Conservation (phyloP, 495 filamentous ascomycete genomes). For the Penicillium chermesinum region DNA sequence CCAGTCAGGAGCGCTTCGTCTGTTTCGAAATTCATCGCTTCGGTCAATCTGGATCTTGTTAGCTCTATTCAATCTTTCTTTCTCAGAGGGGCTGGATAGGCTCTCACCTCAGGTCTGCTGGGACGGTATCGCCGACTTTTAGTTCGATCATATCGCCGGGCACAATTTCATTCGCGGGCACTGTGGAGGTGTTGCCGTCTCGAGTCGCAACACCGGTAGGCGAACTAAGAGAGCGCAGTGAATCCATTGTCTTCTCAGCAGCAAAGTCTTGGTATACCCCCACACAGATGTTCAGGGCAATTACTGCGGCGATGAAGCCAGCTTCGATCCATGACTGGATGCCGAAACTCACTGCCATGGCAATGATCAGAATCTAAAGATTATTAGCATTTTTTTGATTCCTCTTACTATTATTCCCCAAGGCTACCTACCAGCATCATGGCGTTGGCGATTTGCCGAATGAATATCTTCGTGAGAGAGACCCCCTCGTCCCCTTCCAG, state of each 20-base stretch:
- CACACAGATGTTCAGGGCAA: conserved; percentile 61
- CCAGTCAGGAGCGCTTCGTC: conserved; percentile 73
- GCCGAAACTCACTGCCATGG: conserved; percentile 66
- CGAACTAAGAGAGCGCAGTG: conserved; percentile 56
- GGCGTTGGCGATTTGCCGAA: conserved; percentile 61
- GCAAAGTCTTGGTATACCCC: conserved; percentile 68
- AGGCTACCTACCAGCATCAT: conserved; percentile 57
- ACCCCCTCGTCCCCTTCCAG: conserved; percentile 56
- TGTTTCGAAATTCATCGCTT: conserved; percentile 66
- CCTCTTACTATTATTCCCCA: not conserved
- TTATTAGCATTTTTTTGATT: conserved; percentile 6
- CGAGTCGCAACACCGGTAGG: conserved; percentile 57
- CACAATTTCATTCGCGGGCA: conserved; percentile 53
- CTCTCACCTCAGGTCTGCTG: conserved; percentile 56
- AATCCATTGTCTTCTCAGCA: conserved; percentile 74
- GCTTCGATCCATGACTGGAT: conserved; percentile 69
- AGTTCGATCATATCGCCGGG: conserved; percentile 66
- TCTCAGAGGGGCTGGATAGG: not conserved
- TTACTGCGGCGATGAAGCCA: conserved; percentile 60
- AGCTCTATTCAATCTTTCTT: not conserved
- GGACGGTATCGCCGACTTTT: conserved; percentile 80
- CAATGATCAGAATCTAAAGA: conserved; percentile 56
- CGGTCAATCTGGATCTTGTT: conserved; percentile 43
- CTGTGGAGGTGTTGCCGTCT: conserved; percentile 45
- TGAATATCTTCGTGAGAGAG: conserved; percentile 51